A percentile compares a stretch with the other conserved stretches of the same genome.
Conservation (phyloP, 148 eudicot species). For the Camellia lanceoleosa region DNA sequence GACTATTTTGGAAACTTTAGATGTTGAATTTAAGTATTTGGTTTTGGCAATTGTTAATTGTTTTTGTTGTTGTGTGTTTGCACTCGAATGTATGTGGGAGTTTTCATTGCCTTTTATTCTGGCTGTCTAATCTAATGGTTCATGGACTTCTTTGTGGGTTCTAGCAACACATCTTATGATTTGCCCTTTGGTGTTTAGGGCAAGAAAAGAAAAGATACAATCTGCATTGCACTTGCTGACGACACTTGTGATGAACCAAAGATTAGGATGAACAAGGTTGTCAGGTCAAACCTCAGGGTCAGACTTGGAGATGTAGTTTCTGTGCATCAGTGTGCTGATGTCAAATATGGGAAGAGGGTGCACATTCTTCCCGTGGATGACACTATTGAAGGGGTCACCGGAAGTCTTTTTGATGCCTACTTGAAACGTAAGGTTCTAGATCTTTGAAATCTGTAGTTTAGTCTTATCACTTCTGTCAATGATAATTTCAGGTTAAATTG, state of each 20-base stretch:
- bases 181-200: conserved; percentile 36
- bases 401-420: conserved; percentile 76
- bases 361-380: conserved; percentile 87
- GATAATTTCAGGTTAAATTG: neutral
- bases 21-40: neutral
- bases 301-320: conserved; percentile 81
- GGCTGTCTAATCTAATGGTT: neutral
- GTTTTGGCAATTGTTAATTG: too few relatives aligned
- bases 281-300: conserved; percentile 70
- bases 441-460: neutral
- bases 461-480: neutral
- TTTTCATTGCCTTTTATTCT: neutral
- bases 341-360: conserved; percentile 81
- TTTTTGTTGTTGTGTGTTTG: neutral
- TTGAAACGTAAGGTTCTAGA: conserved; percentile 56
- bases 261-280: conserved; percentile 80
- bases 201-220: conserved; percentile 83
- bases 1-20: too few relatives aligned
- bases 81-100: neutral
- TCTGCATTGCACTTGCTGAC: conserved; percentile 87
- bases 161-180: neutral
- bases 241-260: conserved; percentile 77
- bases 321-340: conserved; percentile 82
- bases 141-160: neutral
- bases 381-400: conserved; percentile 77